A percentile compares a stretch with the other conserved stretches of the same genome.
Conservation (phyloP, 2,329 filamentous ascomycete species). For the Beauveria brongniartii region DNA sequence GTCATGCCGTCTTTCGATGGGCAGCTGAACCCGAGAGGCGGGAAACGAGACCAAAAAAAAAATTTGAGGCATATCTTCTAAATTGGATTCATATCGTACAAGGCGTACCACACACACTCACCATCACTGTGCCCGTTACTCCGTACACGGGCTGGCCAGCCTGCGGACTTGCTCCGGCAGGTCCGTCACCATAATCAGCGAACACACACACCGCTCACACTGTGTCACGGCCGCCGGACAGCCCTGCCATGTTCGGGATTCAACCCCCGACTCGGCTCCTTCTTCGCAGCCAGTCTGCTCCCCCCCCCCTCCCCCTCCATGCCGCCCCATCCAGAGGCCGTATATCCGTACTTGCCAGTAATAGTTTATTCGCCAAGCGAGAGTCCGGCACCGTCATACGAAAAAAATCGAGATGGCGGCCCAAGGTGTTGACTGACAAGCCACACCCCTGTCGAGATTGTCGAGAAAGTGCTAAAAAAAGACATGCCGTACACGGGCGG, state of each 20-base stretch:
- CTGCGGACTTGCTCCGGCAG: neutral
- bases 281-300: neutral
- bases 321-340: neutral
- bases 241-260: neutral
- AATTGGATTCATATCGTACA: neutral
- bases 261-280: neutral
- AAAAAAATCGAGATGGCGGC: constrained; percentile 2
- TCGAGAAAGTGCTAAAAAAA: constrained; percentile 9
- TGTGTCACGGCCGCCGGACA: neutral
- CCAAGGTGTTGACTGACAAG: neutral
- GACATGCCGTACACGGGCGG: neutral
- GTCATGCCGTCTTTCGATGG: neutral
- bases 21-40: neutral
- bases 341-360: neutral
- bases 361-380: neutral
- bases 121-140: neutral
- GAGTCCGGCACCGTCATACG: neutral
- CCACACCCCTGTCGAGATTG: neutral
- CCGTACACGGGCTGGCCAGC: neutral
- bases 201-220: neutral
- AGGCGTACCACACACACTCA: neutral
- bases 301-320: neutral
- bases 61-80: neutral
- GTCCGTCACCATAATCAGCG: neutral
- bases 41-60: neutral